These are phyloP conservation scores for Metschnikowia similis DNA, from an alignment of 805 yeast genomes.

Conservation along the genomic window DNA sequence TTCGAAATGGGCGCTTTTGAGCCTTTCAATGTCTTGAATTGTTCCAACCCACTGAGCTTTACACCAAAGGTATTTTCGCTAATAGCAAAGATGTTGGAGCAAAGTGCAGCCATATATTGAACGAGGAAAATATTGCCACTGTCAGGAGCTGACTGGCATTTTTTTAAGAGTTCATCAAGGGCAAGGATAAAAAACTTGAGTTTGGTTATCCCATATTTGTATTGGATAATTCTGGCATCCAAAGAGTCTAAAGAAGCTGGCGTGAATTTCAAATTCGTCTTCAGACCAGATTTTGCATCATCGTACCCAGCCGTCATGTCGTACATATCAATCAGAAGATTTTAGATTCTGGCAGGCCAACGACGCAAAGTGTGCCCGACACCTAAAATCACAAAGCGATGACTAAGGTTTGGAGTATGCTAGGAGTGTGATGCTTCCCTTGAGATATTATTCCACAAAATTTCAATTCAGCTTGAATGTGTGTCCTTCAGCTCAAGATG, in stretches of 20 bases:
- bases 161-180: conserved; percentile 9
- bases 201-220: conserved; percentile 49
- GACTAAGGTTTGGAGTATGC: neutral
- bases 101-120: conserved; percentile 31
- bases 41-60: conserved; percentile 25
- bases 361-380: neutral
- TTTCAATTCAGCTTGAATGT: neutral
- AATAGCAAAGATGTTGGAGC: conserved; percentile 33
- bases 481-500: neutral
- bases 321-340: neutral
- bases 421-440: neutral
- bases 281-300: neutral
- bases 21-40: conserved; percentile 24
- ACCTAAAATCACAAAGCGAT: neutral
- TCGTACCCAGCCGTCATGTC: neutral
- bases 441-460: neutral
- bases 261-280: neutral
- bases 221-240: conserved; percentile 59
- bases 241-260: conserved; percentile 31
- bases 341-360: neutral
- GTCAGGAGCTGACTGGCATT: neutral
- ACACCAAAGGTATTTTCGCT: conserved; percentile 30
- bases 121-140: conserved; percentile 22
- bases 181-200: conserved; percentile 30
- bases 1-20: conserved; percentile 26